Percentiles rank a stretch among this genome's conserved stretches.
Conservation (phyloP, 1,284 basidiomycete genomes). For the Cryptococcus jaspeensis region DNA sequence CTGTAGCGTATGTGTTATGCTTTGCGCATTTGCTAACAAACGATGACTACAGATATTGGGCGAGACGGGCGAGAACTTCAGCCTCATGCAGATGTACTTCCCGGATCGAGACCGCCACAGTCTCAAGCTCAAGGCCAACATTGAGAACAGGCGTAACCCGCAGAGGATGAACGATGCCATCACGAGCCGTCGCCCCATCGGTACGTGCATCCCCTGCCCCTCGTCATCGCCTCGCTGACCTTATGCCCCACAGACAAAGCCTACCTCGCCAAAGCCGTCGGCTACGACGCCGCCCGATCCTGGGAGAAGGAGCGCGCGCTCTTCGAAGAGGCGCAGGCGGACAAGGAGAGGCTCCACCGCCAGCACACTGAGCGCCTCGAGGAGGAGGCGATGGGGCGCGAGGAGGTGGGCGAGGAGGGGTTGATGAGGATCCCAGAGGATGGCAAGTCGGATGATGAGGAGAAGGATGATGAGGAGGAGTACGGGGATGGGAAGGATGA, state of each 20-base stretch:
- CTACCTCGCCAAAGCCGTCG: slow-evolving; percentile 38
- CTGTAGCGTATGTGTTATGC: background rate
- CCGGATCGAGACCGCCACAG: slow-evolving; percentile 37
- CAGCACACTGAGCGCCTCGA: slow-evolving; percentile 5
- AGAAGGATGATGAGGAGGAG: background rate
- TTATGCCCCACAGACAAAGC: slow-evolving; percentile 24
- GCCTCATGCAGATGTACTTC: slow-evolving; percentile 45
- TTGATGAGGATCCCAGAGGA: too few species aligned
- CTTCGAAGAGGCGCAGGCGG: slow-evolving; percentile 30
- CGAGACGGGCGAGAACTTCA: slow-evolving; percentile 46
- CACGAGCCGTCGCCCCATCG: slow-evolving; percentile 33
- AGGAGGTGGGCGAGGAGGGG: too few species aligned
- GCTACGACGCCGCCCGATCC: slow-evolving; percentile 26
- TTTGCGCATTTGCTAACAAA: background rate
- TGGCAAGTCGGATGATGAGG: background rate
- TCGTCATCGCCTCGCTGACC: background rate
- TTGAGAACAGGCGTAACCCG: slow-evolving; percentile 38
- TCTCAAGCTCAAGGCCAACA: slow-evolving; percentile 35
- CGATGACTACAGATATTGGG: slow-evolving; percentile 28
- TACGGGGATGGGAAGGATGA: background rate
- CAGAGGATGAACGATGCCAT: slow-evolving; percentile 39
- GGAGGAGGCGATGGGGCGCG: too few species aligned
- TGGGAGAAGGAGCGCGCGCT: slow-evolving; percentile 32
- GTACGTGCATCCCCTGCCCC: slow-evolving; percentile 16
- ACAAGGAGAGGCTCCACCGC: slow-evolving; percentile 20